phyloP scores from a whole-genome alignment of 495 filamentous ascomycete species.

The Penicillium turbatum region DNA sequence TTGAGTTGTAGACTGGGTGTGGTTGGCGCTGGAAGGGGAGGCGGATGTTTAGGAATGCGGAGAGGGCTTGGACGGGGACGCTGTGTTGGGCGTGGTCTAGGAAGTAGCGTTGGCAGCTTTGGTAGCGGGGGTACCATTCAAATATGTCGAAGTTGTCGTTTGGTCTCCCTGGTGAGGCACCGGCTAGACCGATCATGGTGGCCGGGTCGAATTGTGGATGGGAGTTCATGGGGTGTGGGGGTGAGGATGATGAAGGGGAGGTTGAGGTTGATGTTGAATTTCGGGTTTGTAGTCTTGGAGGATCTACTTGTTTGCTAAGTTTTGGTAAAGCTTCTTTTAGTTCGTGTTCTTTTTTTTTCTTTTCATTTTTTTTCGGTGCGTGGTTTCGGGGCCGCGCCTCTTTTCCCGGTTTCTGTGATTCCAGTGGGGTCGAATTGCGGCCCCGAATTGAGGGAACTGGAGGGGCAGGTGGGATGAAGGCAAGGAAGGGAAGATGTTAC shows the following conservation, averaged over 20 bases:
- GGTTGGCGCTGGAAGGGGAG: slow-evolving; percentile 48
- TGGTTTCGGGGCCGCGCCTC: background rate
- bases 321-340: background rate
- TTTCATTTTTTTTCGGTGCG: background rate
- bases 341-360: background rate
- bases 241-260: slow-evolving; percentile 17
- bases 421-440: slow-evolving; percentile 8
- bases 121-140: slow-evolving; percentile 90
- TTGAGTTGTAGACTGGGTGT: slow-evolving; percentile 35
- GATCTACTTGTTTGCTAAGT: slow-evolving; percentile 9
- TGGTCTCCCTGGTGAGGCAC: slow-evolving; percentile 33
- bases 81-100: slow-evolving; percentile 87
- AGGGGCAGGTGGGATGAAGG: slow-evolving; percentile 7
- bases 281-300: background rate
- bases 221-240: slow-evolving; percentile 26
- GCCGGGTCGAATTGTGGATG: slow-evolving; percentile 38
- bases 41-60: slow-evolving; percentile 83
- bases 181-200: slow-evolving; percentile 36
- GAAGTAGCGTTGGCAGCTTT: slow-evolving; percentile 90
- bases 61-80: slow-evolving; percentile 76
- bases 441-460: background rate
- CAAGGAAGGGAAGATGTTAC: slow-evolving; percentile 27
- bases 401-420: slow-evolving; percentile 1
- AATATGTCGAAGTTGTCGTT: slow-evolving; percentile 67
- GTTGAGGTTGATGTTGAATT: slow-evolving; percentile 3